phyloP scores from a whole-genome alignment of 106 monocot genomes.

The Dendrobium officinale region DNA sequence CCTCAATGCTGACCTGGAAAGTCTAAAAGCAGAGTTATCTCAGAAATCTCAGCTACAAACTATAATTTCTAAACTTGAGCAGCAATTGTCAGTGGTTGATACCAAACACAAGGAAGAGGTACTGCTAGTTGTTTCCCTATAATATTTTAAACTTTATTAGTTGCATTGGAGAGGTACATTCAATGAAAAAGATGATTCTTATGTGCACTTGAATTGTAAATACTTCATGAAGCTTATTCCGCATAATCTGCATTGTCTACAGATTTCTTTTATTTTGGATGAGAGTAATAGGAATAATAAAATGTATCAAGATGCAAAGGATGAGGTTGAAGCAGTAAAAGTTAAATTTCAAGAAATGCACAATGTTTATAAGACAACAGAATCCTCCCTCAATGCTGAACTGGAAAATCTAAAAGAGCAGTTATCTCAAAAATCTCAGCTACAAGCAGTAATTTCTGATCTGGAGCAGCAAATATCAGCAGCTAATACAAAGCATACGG shows the following conservation, averaged over 20 bases:
- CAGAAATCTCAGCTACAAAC: conserved; percentile 39
- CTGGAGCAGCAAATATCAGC: conserved; percentile 38
- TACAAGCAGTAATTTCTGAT: conserved; percentile 31
- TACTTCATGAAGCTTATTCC: not conserved
- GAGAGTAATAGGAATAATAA: conserved; percentile 47
- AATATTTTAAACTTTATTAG: not conserved
- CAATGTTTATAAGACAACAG: conserved; percentile 31
- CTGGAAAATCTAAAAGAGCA: conserved; percentile 38
- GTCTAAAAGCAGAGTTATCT: conserved; percentile 31
- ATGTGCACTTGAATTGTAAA: not conserved
- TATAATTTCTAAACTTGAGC: conserved; percentile 37
- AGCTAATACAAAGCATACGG: conserved; percentile 32
- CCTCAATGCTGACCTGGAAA: conserved; percentile 28
- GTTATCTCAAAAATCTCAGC: conserved; percentile 30
- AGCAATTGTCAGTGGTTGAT: conserved; percentile 28
- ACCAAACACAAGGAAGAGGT: conserved; percentile 53
- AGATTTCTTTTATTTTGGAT: conserved; percentile 58
- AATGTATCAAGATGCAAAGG: conserved; percentile 46
- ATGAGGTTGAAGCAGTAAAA: conserved; percentile 38
- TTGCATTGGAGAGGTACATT: not conserved
- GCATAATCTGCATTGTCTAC: conserved; percentile 13
- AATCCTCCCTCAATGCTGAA: conserved; percentile 26
- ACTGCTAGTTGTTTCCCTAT: conserved; percentile 1
- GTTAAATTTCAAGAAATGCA: conserved; percentile 50
- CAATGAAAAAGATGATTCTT: not conserved